Percentiles rank a stretch among this genome's conserved stretches.
Evolutionary conservation across 768 basidiomycete genomes (phyloP).

Genomic region (Suillus decipiens): DNA sequence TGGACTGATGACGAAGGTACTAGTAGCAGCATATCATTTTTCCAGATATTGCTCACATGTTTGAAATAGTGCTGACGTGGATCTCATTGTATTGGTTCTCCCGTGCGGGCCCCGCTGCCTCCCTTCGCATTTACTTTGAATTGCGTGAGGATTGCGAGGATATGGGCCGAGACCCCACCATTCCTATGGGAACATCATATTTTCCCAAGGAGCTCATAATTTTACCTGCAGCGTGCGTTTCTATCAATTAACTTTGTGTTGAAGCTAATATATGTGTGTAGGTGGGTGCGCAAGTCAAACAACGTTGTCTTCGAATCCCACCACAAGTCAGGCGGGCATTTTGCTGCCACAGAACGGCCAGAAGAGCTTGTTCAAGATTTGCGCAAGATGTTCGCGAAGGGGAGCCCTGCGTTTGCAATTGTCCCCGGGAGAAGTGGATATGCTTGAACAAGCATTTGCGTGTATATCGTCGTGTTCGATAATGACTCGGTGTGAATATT

Average conservation of each 20-base stretch:
- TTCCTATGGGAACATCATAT: slow-evolving; percentile 51
- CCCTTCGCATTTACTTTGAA: slow-evolving; percentile 63
- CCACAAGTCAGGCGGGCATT: slow-evolving; percentile 58
- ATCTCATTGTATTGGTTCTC: slow-evolving; percentile 62
- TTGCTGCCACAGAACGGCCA: slow-evolving; percentile 55
- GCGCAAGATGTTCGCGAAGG: slow-evolving; percentile 56
- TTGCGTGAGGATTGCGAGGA: background rate
- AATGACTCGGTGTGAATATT: background rate
- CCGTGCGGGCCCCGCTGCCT: slow-evolving; percentile 56
- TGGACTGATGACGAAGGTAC: slow-evolving; percentile 59
- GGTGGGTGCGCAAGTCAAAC: slow-evolving; percentile 43
- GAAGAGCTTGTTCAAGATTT: slow-evolving; percentile 50
- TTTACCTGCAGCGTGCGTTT: slow-evolving; percentile 42
- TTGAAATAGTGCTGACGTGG: slow-evolving; percentile 55
- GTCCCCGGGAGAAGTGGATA: slow-evolving; percentile 48
- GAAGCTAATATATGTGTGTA: slow-evolving; percentile 22
- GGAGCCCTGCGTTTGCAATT: slow-evolving; percentile 49
- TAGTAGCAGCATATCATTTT: slow-evolving; percentile 16
- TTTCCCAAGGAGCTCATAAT: slow-evolving; percentile 52
- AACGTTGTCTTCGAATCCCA: slow-evolving; percentile 48
- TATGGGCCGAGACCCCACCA: slow-evolving; percentile 9
- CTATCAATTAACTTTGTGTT: background rate
- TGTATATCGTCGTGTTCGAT: too few relatives aligned
- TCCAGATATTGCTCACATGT: background rate
- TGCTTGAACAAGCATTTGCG: slow-evolving; percentile 13